Evolutionary conservation across 495 filamentous ascomycete genomes (phyloP), one percentile per base, ranked within the genome.

Genomic region (Xylaria castorea): DNA sequence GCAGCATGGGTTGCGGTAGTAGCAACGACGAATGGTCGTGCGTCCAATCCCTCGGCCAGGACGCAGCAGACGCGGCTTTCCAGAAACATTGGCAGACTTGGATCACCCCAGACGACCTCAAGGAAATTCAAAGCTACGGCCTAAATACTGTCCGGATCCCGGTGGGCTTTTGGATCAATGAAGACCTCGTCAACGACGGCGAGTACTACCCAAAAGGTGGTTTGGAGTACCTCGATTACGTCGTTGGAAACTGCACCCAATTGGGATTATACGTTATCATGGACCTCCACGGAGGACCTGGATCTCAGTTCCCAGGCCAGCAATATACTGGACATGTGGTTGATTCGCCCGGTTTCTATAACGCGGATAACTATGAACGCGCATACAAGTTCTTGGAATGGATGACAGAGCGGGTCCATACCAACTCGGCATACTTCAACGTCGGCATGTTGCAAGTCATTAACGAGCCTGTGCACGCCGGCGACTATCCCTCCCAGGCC

Each of bases 261-360:
- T 80, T 81, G 2, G 87, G 87, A 0, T 70, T 91, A 53, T 91
- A 91, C 75, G 85, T 92, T 68, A 90, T 92, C 60, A 84, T 91
- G 68, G 90, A 90, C 71, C 79, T 91, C 20, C 89, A 91, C 73
- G 89, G 88, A n/a, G 89, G 87, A 1, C 89, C 90, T 0, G 89
- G 87, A 18, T 86, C 87, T 0, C 90, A 92, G 70, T 77, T 81
- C 20, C 68, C 85, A 0, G 60, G 80, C 1, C 84, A 91, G 58
- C 70, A 87, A 11, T 85, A 84, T 74, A 91, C 90, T 5, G 89
- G 89, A 5, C 88, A 90, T 68, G 81, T 79, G 46, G 85, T 84
- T 8, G 55, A 78, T 11, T 75, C 74, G 0, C 75, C 88, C 2
- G 87, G 87, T 5, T 91, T 91, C 78, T 92, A 89, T 74, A 74